These are phyloP conservation scores for Scopulariopsis brevicaulis DNA, from an alignment of 2,329 filamentous ascomycete species.

Conservation along the genomic window DNA sequence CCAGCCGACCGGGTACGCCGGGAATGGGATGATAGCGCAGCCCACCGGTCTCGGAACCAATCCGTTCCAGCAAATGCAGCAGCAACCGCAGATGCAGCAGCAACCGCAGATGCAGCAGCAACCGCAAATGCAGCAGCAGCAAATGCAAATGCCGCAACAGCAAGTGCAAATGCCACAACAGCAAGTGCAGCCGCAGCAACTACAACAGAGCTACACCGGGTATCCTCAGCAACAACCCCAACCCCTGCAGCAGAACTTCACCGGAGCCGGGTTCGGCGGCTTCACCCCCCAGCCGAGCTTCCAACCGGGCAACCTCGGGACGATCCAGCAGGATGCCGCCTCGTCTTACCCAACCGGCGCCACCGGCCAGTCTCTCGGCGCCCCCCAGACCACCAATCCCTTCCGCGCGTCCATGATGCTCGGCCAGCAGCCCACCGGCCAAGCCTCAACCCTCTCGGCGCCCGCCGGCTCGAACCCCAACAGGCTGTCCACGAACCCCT, in stretches of 20 bases:
- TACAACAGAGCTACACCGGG: constrained; percentile 1
- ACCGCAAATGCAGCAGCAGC: constrained; percentile 15
- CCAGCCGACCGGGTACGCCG: constrained; percentile 22
- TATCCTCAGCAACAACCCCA: constrained; percentile 22
- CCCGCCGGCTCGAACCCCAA: constrained; percentile 28
- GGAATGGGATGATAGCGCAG: constrained; percentile 9
- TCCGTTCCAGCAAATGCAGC: constrained; percentile 19
- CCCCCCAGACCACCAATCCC: constrained; percentile 69
- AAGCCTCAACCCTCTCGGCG: constrained; percentile 24
- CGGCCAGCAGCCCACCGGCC: constrained; percentile 40
- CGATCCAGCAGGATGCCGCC: constrained; percentile 47
- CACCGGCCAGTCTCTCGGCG: constrained; percentile 27
- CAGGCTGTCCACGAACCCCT: constrained; percentile 74
- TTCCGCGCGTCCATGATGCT: constrained; percentile 86
- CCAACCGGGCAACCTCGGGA: constrained; percentile 36
- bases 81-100: constrained; percentile 9
- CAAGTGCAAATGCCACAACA: too few relatives aligned
- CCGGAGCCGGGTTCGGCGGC: constrained; percentile 74
- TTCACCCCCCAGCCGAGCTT: constrained; percentile 58
- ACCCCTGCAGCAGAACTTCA: constrained; percentile 32
- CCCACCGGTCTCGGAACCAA: constrained; percentile 16
- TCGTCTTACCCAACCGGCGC: constrained; percentile 37
- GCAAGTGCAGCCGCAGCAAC: constrained; percentile 24
- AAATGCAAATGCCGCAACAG: too few relatives aligned
- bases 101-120: constrained; percentile 13